Percentiles rank a stretch among this genome's conserved stretches.
These are phyloP conservation scores for Pythium utonaiense DNA, from an alignment of 352 stramenopile species.

Conservation along the genomic window DNA sequence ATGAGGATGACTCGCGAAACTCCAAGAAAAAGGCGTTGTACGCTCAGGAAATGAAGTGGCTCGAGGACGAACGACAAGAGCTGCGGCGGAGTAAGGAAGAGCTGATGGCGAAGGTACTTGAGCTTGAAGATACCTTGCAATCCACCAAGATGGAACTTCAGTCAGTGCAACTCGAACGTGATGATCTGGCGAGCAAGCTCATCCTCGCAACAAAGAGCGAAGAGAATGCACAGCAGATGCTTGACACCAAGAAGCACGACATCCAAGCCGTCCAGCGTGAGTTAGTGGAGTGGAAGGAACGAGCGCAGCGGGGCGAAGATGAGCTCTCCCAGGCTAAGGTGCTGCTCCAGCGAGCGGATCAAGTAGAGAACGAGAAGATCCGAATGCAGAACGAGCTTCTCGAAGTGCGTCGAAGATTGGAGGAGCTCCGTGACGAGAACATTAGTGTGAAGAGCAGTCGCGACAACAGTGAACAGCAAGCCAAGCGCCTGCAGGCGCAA, in stretches of 20 bases:
- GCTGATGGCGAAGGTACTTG: constrained; percentile 48
- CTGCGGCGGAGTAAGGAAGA: constrained; percentile 54
- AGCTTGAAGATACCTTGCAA: constrained; percentile 57
- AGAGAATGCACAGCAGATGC: constrained; percentile 35
- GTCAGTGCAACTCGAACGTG: constrained; percentile 37
- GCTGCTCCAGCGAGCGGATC: constrained; percentile 45
- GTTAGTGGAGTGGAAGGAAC: constrained; percentile 38
- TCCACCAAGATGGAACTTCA: constrained; percentile 35
- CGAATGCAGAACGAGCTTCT: constrained; percentile 59
- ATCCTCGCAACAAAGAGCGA: constrained; percentile 36
- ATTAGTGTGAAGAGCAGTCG: constrained; percentile 47
- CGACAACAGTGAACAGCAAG: constrained; percentile 42
- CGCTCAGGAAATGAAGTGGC: constrained; percentile 68
- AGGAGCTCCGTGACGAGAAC: constrained; percentile 69
- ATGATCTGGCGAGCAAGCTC: constrained; percentile 42
- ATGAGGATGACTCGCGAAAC: constrained; percentile 8
- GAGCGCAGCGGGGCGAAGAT: constrained; percentile 19
- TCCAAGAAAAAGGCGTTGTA: constrained; percentile 31
- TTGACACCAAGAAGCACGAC: constrained; percentile 59
- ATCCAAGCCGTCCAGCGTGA: constrained; percentile 35
- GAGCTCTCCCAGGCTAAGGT: constrained; percentile 36
- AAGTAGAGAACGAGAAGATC: constrained; percentile 66
- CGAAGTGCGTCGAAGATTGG: constrained; percentile 46
- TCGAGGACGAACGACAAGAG: constrained; percentile 61
- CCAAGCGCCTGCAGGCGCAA: constrained; percentile 48